Percentiles rank a stretch among this genome's conserved stretches.
phyloP scores from a whole-genome alignment of 129 eudicot genomes.

The Saposhnikovia divaricata region DNA sequence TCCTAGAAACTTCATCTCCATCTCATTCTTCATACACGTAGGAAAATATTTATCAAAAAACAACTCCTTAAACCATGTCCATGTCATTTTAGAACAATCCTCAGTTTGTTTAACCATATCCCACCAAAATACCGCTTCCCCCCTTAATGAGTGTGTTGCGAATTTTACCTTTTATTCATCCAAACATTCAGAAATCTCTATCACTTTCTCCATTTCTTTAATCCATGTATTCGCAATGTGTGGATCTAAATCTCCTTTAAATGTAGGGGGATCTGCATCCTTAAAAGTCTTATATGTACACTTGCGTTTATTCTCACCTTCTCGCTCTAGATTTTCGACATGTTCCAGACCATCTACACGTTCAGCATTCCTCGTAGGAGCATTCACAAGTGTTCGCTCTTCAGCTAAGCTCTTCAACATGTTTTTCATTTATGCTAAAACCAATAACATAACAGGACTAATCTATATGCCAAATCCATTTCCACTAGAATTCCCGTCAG shows the following conservation, averaged over 20 bases:
- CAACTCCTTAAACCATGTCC: too few relatives aligned
- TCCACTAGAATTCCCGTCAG: background rate
- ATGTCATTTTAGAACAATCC: too few relatives aligned
- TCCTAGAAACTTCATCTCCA: too few relatives aligned
- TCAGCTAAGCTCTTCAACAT: too few relatives aligned
- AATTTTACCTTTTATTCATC: too few relatives aligned
- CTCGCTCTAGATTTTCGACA: background rate
- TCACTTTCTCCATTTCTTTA: background rate
- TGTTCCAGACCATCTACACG: background rate
- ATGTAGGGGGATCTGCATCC: background rate
- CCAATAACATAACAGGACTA: background rate
- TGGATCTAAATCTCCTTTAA: background rate
- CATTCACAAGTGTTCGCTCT: background rate
- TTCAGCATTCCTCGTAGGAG: background rate
- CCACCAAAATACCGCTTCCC: too few relatives aligned
- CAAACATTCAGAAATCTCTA: background rate
- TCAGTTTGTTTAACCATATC: too few relatives aligned
- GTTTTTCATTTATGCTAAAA: background rate
- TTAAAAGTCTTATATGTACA: background rate
- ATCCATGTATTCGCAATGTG: background rate
- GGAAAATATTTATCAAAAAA: too few relatives aligned
- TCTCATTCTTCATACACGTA: too few relatives aligned
- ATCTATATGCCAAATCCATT: background rate
- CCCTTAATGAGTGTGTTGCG: too few relatives aligned
- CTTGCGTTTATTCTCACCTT: background rate